Conservation (phyloP, 148 eudicot genomes). For the Agrostemma githago region DNA sequence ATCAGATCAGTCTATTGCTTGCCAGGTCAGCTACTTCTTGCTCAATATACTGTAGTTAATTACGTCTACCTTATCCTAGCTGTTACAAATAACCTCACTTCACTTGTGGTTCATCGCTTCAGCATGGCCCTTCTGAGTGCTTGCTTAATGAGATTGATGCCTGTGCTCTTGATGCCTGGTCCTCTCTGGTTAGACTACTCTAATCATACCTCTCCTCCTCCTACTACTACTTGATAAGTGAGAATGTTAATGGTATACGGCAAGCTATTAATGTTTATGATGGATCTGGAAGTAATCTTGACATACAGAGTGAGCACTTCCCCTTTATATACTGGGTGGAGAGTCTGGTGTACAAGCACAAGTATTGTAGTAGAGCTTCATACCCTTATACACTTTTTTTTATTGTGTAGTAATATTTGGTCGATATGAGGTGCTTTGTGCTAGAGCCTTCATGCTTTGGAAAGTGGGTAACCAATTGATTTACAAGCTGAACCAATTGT, state of each 20-base stretch:
- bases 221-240: no score
- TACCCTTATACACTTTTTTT: no score
- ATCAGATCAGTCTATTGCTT: slow-evolving; percentile 36
- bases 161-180: slow-evolving; percentile 78
- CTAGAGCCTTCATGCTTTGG: no score
- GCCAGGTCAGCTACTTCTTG: slow-evolving; percentile 46
- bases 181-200: slow-evolving; percentile 52
- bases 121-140: slow-evolving; percentile 86
- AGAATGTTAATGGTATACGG: no score
- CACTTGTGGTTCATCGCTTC: slow-evolving; percentile 30
- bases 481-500: no score
- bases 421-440: no score
- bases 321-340: slow-evolving; percentile 66
- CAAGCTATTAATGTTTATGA: not conserved
- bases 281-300: not conserved
- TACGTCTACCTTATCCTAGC: not conserved
- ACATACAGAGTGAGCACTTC: slow-evolving; percentile 53
- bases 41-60: no score
- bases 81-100: not conserved
- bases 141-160: slow-evolving; percentile 76
- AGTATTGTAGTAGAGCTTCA: no score
- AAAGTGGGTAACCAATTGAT: no score
- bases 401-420: no score
- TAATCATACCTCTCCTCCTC: not conserved
- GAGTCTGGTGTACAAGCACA: slow-evolving; percentile 39